These are phyloP conservation scores for Zygosaccharomyces rouxii DNA, from an alignment of 805 yeast genomes.

Conservation along the genomic window DNA sequence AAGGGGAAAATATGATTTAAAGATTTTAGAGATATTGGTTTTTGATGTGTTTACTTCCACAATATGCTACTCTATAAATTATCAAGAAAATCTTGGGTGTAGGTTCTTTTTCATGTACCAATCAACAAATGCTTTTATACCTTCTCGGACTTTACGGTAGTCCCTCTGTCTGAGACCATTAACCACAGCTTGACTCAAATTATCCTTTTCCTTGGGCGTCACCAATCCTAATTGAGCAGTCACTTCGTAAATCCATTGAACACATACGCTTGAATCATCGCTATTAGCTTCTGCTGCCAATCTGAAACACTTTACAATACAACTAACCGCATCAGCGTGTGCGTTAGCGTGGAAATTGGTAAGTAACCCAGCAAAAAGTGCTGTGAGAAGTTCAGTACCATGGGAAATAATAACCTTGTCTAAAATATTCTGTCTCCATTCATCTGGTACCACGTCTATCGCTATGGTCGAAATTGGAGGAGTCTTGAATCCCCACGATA, in stretches of 20 bases:
- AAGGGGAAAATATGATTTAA: not conserved
- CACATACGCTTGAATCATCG: conserved; percentile 36
- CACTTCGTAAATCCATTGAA: conserved; percentile 58
- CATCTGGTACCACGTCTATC: conserved; percentile 49
- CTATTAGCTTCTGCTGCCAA: conserved; percentile 46
- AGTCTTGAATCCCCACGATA: conserved; percentile 76
- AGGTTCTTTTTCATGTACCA: conserved; percentile 82
- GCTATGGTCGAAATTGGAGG: conserved; percentile 73
- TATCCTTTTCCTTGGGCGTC: conserved; percentile 61
- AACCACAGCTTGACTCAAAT: conserved; percentile 53
- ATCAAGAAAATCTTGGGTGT: conserved; percentile 38
- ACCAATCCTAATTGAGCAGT: conserved; percentile 54
- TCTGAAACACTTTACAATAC: conserved; percentile 59
- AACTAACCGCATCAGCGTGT: conserved; percentile 69
- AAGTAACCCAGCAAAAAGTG: conserved; percentile 61
- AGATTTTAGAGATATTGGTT: not conserved
- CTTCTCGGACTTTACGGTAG: conserved; percentile 64
- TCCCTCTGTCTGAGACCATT: conserved; percentile 63
- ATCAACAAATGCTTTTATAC: conserved; percentile 69
- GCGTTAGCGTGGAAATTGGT: conserved; percentile 67
- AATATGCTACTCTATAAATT: conserved; percentile 7
- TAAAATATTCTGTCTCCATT: conserved; percentile 47
- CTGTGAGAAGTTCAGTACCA: conserved; percentile 52
- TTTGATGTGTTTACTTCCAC: not conserved
- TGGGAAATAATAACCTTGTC: conserved; percentile 43